Evolutionary conservation across 2,329 filamentous ascomycete genomes (phyloP).

Genomic region (Penicillium sp.): DNA sequence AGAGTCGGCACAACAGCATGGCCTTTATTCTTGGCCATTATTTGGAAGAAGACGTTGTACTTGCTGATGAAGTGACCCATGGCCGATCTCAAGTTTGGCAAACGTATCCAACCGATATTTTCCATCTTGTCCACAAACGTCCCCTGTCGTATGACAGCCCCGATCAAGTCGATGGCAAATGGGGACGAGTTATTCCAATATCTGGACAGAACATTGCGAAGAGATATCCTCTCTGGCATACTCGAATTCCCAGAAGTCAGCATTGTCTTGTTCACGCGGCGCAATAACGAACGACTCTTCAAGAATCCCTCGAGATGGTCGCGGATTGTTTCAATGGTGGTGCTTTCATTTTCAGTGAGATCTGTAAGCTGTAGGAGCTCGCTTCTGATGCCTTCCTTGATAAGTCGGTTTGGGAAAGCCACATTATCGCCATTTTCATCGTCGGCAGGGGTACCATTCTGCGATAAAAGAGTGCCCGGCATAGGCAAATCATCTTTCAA

Average conservation of each 20-base stretch:
- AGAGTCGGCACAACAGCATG: slow-evolving; percentile 37
- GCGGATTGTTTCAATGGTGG: background rate
- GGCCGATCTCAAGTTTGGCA: slow-evolving; percentile 61
- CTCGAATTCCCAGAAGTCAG: slow-evolving; percentile 4
- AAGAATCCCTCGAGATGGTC: background rate
- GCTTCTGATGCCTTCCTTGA: slow-evolving; percentile 35
- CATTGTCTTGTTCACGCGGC: slow-evolving; percentile 37
- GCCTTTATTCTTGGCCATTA: slow-evolving; percentile 38
- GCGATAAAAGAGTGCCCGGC: slow-evolving; percentile 65
- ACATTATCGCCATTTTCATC: slow-evolving; percentile 20
- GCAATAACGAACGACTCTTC: background rate
- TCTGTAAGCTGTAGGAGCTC: background rate
- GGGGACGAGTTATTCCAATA: slow-evolving; percentile 44
- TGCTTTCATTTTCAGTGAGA: background rate
- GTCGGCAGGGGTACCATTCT: slow-evolving; percentile 51
- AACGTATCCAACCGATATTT: slow-evolving; percentile 74
- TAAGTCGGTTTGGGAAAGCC: slow-evolving; percentile 56
- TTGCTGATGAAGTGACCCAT: slow-evolving; percentile 63
- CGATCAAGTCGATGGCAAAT: slow-evolving; percentile 42
- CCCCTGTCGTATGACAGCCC: slow-evolving; percentile 45
- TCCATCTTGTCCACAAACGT: slow-evolving; percentile 61
- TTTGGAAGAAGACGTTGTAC: slow-evolving; percentile 47
- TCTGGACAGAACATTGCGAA: slow-evolving; percentile 44
- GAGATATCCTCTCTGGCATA: slow-evolving; percentile 26
- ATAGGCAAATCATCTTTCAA: slow-evolving; percentile 53